Evolutionary conservation across 345 rosid genomes (phyloP), one percentile per base, ranked within the genome.

Genomic region (Triadica sebifera): DNA sequence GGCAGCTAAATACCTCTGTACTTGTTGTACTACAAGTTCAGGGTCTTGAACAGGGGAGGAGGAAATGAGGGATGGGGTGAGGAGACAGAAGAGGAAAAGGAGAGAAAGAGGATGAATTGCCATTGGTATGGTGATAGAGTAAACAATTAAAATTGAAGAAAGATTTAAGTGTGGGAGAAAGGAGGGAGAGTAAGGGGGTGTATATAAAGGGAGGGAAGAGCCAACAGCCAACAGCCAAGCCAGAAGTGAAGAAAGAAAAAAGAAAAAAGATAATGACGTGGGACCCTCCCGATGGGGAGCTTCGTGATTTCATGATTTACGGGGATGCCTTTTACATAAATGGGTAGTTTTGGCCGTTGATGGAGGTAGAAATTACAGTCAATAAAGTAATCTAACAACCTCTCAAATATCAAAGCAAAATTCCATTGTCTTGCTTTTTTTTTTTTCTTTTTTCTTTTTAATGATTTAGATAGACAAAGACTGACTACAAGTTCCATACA

Each of bases 271-370:
- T n/a, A n/a, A 29, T 22, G 8, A 74, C 75, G 78, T 79, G 55
- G 37, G 70, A 29, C 1, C 53, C 52, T 2, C 75, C 62, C 43
- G 67, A 72, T 15, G 87, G 25, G 46, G 65, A n/a, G 79, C 79
- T 75, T 73, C 79, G 84, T 89, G 86, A 87, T 87, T 82, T 78
- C 85, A 63, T 81, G 81, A 74, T 78, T 78, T 77, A 79, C 79
- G 82, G 88, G 88, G 87, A 82, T 80, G 81, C 85, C 81, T 20
- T 67, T 49, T 66, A 29, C 4, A 11, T 38, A 12, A 2, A 9
- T 29, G 66, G 82, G 75, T 68, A 75, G 83, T 77, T 81, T 74
- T 74, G 65, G 79, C 81, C 82, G 88, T 83, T 86, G 71, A 78
- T 72, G 15, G 5, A 6, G 45, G 8, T 51, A 2, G n/a, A 57